Conservation (phyloP, 2,329 filamentous ascomycete genomes). For the Colletotrichum sp. region DNA sequence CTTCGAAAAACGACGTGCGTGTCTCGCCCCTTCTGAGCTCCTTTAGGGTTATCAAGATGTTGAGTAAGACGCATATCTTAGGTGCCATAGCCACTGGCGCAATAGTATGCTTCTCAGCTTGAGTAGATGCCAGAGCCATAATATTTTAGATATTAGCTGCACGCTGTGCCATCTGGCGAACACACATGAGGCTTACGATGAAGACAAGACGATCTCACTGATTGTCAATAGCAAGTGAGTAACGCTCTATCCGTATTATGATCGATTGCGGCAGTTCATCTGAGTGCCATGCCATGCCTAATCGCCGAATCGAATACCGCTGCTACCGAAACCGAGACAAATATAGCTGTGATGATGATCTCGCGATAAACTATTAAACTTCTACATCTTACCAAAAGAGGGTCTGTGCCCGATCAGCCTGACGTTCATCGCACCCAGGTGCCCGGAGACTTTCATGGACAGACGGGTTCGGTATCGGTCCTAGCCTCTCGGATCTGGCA, state of each 20-base stretch:
- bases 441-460: background rate
- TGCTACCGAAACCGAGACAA: background rate
- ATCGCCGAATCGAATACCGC: background rate
- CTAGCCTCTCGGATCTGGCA: background rate
- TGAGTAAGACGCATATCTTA: no score
- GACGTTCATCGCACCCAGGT: background rate
- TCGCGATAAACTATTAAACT: background rate
- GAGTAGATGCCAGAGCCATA: no score
- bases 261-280: background rate
- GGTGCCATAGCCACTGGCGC: no score
- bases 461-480: background rate
- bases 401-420: background rate
- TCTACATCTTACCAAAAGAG: background rate
- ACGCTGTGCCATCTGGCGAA: no score
- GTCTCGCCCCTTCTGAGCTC: no score
- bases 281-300: accelerated
- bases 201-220: no score
- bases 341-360: background rate
- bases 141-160: accelerated
- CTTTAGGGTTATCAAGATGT: no score
- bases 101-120: no score
- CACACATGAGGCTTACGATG: no score
- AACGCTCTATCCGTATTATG: no score
- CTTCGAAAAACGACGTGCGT: background rate
- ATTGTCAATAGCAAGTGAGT: no score